Base-by-base conservation (phyloP, 108 stramenopile genomes). In the Parmales sp. region DNA sequence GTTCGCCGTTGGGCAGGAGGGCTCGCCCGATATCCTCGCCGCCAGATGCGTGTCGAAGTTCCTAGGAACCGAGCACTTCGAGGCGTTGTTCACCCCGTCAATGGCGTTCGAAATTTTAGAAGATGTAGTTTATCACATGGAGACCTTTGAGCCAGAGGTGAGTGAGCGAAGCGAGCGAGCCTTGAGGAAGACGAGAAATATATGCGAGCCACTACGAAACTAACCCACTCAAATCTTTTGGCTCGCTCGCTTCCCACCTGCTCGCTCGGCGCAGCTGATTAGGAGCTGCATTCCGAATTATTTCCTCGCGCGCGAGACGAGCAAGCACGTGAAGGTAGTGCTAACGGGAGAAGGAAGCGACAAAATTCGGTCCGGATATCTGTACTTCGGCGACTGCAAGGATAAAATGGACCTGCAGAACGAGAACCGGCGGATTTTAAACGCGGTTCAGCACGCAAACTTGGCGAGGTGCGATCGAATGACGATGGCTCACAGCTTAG, bases 301-400 rank as follows among this genome's bases (percentile, higher is more conserved):
- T 83, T 54, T 88, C 16, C 72, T 88, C 34, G 87, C 87, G 22
- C 73, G 79, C 16, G 86, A 83, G 2, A 79, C 76, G 7, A 51
- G 63, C n/a, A 84, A 85, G 73, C n/a, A 20, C n/a, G 87, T 88
- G 34, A 88, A 85, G 77, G 84, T 88, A 83, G 87, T 88, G 29
- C 45, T 88, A 3, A 88, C 87, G 4, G 87, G 87, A 11, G 81
- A 72, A 76, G 87, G 87, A 64, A 71, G 77, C 38, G 87, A 88
- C 77, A 84, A 88, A 34, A 65, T 88, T 6, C 86, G 84, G 73
- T 83, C 85, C 29, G 87, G 87, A 64, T 88, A 88, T 66, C 51
- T 85, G 28, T 88, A 88, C 69, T 88, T 85, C 69, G 68, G 73
- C 69, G 86, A 87, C 73, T 83, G 83, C 29, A 64, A 80, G 37